Percentiles rank a stretch among this genome's conserved stretches.
phyloP scores from a whole-genome alignment of 805 yeast genomes.

The Cyberlindnera mycetangii region DNA sequence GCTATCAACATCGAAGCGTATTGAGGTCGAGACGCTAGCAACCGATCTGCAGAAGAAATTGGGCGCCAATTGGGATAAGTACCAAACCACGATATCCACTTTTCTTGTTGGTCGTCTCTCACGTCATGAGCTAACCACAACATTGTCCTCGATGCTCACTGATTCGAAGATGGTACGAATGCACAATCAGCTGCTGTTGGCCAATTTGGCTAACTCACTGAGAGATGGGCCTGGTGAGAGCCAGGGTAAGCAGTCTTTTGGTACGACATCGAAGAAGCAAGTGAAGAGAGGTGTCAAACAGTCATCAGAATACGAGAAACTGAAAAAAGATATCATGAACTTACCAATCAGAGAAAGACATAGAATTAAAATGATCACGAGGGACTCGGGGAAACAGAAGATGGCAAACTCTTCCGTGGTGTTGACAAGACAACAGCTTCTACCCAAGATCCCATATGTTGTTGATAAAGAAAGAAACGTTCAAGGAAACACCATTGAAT shows the following conservation, averaged over 20 bases:
- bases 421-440: constrained; percentile 54
- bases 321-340: constrained; percentile 84
- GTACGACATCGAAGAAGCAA: constrained; percentile 34
- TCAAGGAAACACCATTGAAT: constrained; percentile 54
- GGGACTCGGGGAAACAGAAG: constrained; percentile 77
- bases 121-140: constrained; percentile 64
- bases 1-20: constrained; percentile 31
- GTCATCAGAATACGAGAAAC: constrained; percentile 72
- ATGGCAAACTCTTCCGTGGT: constrained; percentile 68
- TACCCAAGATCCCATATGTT: constrained; percentile 81
- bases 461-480: constrained; percentile 29
- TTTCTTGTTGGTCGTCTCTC: constrained; percentile 80
- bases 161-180: constrained; percentile 39
- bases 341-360: constrained; percentile 81
- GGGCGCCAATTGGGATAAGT: constrained; percentile 79
- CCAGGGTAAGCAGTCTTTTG: constrained; percentile 27
- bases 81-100: constrained; percentile 72
- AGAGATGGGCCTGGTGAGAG: constrained; percentile 63
- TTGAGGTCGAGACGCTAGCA: constrained; percentile 66
- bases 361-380: constrained; percentile 76
- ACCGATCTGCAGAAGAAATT: constrained; percentile 67
- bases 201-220: constrained; percentile 80
- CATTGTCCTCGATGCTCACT: constrained; percentile 51
- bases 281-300: constrained; percentile 49
- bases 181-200: constrained; percentile 81